Percentiles rank a stretch among this genome's conserved stretches.
These are phyloP conservation scores for Aureococcus anophagefferens DNA, from an alignment of 108 stramenopile genomes.

Conservation along the genomic window DNA sequence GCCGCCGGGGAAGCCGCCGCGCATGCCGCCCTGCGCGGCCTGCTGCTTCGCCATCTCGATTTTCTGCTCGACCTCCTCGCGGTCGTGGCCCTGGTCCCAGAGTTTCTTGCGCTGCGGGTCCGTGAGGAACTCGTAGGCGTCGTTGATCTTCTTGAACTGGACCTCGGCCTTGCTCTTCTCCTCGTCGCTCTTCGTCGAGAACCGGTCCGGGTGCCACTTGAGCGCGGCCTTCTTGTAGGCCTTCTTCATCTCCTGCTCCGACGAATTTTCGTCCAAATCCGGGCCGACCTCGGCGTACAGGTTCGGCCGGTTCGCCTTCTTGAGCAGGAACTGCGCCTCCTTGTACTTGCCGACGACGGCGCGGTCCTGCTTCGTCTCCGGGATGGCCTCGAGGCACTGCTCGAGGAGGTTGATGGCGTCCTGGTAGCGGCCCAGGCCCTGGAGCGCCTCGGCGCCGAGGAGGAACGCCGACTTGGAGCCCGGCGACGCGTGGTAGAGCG, in stretches of 20 bases:
- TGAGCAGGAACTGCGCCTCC: background rate
- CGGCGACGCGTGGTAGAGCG: background rate
- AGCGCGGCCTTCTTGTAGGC: slow-evolving; percentile 28
- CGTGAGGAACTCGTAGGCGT: slow-evolving; percentile 28
- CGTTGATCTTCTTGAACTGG: slow-evolving; percentile 27
- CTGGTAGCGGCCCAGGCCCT: background rate
- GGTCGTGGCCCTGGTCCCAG: slow-evolving; percentile 27
- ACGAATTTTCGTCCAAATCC: background rate
- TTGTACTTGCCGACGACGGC: background rate
- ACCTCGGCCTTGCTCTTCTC: slow-evolving; percentile 29
- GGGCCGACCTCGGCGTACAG: background rate
- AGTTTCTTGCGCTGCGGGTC: slow-evolving; percentile 15
- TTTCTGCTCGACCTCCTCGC: slow-evolving; percentile 25
- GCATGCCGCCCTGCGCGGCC: background rate
- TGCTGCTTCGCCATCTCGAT: background rate
- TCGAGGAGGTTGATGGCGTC: background rate
- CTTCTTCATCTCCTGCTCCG: slow-evolving; percentile 23
- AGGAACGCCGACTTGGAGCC: background rate
- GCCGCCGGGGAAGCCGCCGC: background rate
- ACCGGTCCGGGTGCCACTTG: slow-evolving; percentile 29
- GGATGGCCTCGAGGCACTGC: background rate
- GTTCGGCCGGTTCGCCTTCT: background rate
- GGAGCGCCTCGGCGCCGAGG: background rate
- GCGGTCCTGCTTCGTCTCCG: background rate
- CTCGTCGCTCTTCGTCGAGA: slow-evolving; percentile 17